Evolutionary conservation across 768 basidiomycete genomes (phyloP).

Genomic region (Candolleomyces efflorescens): DNA sequence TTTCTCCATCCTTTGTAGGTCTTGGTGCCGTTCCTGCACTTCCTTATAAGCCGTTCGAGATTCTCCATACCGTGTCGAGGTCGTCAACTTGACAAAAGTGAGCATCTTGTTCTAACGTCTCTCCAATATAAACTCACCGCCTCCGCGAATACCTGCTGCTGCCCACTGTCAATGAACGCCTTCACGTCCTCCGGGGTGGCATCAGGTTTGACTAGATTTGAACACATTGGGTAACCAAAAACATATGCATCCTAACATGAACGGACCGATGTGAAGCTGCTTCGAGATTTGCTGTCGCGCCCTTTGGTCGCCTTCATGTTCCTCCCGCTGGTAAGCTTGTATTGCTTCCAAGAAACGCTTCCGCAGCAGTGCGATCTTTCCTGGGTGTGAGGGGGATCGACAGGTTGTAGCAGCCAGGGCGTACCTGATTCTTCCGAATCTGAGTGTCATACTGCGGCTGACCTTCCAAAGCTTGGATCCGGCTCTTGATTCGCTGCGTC

Average conservation of each 20-base stretch:
- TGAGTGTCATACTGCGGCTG: slow-evolving; percentile 26
- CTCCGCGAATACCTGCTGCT: slow-evolving; percentile 72
- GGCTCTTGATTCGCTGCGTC: slow-evolving; percentile 51
- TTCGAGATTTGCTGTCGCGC: slow-evolving; percentile 61
- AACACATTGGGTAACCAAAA: background rate
- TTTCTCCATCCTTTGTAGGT: slow-evolving; percentile 79
- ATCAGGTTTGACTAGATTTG: slow-evolving; percentile 69
- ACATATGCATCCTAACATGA: background rate
- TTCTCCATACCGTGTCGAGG: slow-evolving; percentile 79
- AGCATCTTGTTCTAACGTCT: background rate
- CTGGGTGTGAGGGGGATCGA: no score
- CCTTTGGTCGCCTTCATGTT: slow-evolving; percentile 66
- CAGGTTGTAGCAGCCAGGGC: background rate
- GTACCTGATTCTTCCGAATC: slow-evolving; percentile 37
- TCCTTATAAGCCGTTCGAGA: slow-evolving; percentile 80
- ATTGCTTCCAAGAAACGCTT: slow-evolving; percentile 72
- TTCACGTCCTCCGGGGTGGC: slow-evolving; percentile 79
- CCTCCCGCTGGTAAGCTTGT: slow-evolving; percentile 73
- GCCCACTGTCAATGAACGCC: slow-evolving; percentile 62
- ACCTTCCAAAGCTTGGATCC: slow-evolving; percentile 53
- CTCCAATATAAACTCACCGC: slow-evolving; percentile 40
- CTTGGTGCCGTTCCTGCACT: slow-evolving; percentile 85
- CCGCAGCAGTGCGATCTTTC: slow-evolving; percentile 54
- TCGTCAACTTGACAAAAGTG: slow-evolving; percentile 48
- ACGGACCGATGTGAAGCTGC: slow-evolving; percentile 72